Evolutionary conservation across 2,329 filamentous ascomycete genomes (phyloP).

Genomic region (Fusarium torreyae): DNA sequence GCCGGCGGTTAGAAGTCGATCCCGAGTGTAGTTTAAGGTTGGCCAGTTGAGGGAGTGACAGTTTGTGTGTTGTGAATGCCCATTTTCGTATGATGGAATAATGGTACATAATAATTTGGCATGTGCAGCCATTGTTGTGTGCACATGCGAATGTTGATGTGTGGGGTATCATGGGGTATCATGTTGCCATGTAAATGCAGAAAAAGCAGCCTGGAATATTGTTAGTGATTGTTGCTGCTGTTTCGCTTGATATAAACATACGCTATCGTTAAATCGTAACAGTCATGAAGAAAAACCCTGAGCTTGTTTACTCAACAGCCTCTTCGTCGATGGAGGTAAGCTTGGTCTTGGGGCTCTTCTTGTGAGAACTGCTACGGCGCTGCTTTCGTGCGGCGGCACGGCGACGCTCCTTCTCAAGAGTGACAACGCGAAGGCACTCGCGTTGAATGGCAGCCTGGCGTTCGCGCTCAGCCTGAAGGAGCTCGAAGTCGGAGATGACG

Average conservation of each 20-base stretch:
- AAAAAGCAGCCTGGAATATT: slow-evolving; percentile 46
- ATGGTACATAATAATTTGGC: slow-evolving; percentile 39
- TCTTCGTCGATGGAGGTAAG: slow-evolving; percentile 60
- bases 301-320: slow-evolving; percentile 61
- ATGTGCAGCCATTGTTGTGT: slow-evolving; percentile 41
- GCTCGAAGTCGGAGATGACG: slow-evolving; percentile 63
- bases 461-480: slow-evolving; percentile 66
- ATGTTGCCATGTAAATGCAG: slow-evolving; percentile 44
- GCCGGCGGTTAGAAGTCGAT: slow-evolving; percentile 34
- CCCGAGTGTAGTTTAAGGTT: slow-evolving; percentile 31
- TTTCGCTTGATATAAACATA: slow-evolving; percentile 19
- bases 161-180: slow-evolving; percentile 47
- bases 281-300: slow-evolving; percentile 46
- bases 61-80: slow-evolving; percentile 23
- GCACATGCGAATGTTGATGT: slow-evolving; percentile 44
- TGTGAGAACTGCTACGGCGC: slow-evolving; percentile 55
- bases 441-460: slow-evolving; percentile 64
- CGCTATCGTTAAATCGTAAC: slow-evolving; percentile 50
- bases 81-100: slow-evolving; percentile 37
- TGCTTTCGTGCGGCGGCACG: slow-evolving; percentile 58
- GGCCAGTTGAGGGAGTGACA: slow-evolving; percentile 18
- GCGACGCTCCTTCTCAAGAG: slow-evolving; percentile 70
- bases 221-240: slow-evolving; percentile 35
- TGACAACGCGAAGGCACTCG: slow-evolving; percentile 66
- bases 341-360: slow-evolving; percentile 68